Evolutionary conservation across 2,329 filamentous ascomycete species (phyloP), one percentile per base, ranked within the genome.

Genomic region (Nemania sp.): DNA sequence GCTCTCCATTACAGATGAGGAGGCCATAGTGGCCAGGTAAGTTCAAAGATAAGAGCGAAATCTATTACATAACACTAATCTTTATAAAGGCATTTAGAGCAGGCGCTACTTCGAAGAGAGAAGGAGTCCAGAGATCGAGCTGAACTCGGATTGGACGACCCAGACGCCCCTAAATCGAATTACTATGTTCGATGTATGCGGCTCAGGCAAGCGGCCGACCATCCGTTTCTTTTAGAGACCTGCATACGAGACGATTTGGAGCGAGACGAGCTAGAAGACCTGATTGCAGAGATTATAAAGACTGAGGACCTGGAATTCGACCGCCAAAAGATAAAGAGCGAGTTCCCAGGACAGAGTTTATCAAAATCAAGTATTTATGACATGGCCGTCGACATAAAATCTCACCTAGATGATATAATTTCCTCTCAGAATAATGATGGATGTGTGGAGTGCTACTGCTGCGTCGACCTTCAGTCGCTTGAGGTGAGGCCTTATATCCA

Each of bases 131-230:
- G 7, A 38, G 22, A 51, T 3, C 5, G 5, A 32, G 8, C 4
- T 5, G 41, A 15, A 15, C 11, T 15, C 5, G 5, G 18, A n/a
- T 11, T 1, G 18, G 22, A 2, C 20, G 35, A 51, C 29, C 15
- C 11, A 45, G 13, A 26, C 1, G 29, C 2, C 5, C 49, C 20
- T 24, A 56, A 35, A 13, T 38, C 51, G 18, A 64, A 54, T 35
- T 43, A 27, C 29, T 5, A 18, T 3, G 4, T 53, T 26, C 55
- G 27, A 5, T 43, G n/a, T 27, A 61, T 22, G 1, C 7, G 60
- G 26, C 62, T 70, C 26, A 53, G 70, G 38, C 70, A 72, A 63
- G 68, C 70, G 11, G 65, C 51, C 2, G 60, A 68, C 15, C 70
- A 72, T 53, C 62, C 51, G 1, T 63, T 64, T 49, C 59, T 66